Base-by-base conservation (phyloP, 83 land plant genomes). In the Picea mariana region DNA sequence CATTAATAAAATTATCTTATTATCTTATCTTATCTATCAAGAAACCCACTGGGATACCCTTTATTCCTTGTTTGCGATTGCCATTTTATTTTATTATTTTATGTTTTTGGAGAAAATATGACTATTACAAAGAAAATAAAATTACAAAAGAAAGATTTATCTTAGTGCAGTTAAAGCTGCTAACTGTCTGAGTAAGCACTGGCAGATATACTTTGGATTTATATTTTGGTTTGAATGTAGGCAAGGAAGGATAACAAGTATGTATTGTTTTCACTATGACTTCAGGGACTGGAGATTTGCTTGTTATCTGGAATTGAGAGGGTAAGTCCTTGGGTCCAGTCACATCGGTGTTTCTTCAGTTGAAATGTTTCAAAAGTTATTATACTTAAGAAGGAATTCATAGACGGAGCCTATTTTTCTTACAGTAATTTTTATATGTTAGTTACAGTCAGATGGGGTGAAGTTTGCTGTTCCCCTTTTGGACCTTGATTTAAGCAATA, bases 271-370 rank as follows among this genome's bases (percentile, higher is more conserved):
- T 61, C 23, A 27, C 23, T 62, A 44, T 64, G 49, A 24, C 67
- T 78, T 73, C 91, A 94, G 99, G 97, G 94, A 59, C 85, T 96
- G 82, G 99, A 96, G 89, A 87, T 96, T 88, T 84, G 89, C 62
- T 59, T 92, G 81, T 78, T 86, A 81, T 79, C 85, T 27, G 89
- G 82, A 67, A 59, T 81, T 82, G 98, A 94, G 38, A 81, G 81
- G 64, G 94, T 92, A 77, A 86, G 88, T 27, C 40, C 31, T 55
- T 34, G 49, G 52, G 15, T 18, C 55, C 26, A 34, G 47, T 73
- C 26, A n/a, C 4, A 83, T 84, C 83, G 84, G 80, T 38, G 62
- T 26, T 55, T 27, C 12, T 65, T 82, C n/a, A 61, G 21, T 60
- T 58, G 27, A 8, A 21, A 42, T 73, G 13, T 42, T 73, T 42